A percentile compares a stretch with the other conserved stretches of the same genome.
Conservation (phyloP, 2,329 filamentous ascomycete genomes). For the Stachybotrys elegans region DNA sequence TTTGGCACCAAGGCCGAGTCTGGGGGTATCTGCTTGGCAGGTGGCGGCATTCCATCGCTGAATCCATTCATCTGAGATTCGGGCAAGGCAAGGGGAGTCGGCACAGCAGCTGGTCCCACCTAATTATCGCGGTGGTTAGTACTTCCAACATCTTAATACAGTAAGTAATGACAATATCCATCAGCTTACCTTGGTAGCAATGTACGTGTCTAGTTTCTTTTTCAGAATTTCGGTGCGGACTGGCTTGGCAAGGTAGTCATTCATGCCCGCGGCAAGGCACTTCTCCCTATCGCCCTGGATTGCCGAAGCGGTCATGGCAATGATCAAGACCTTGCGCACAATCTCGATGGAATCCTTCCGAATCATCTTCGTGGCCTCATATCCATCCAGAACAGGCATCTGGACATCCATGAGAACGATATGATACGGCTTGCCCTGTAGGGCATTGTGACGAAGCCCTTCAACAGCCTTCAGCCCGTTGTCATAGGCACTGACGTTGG, state of each 20-base stretch:
- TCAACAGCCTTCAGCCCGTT: conserved; percentile 87
- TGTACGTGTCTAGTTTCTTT: conserved; percentile 66
- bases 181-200: conserved; percentile 30
- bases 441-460: conserved; percentile 68
- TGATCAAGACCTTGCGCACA: conserved; percentile 81
- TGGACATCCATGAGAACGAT: conserved; percentile 94
- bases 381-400: conserved; percentile 91
- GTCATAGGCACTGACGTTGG: conserved; percentile 76
- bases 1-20: not conserved
- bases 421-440: conserved; percentile 74
- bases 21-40: not conserved
- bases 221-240: conserved; percentile 86
- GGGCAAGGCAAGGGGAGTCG: not conserved
- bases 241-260: conserved; percentile 95
- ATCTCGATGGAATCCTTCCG: conserved; percentile 70
- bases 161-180: not conserved
- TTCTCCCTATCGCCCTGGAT: conserved; percentile 94
- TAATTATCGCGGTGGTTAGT: not conserved
- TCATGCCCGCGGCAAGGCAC: conserved; percentile 94
- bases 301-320: conserved; percentile 96
- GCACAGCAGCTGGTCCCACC: too few relatives aligned
- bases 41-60: not conserved
- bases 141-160: not conserved
- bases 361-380: conserved; percentile 81
- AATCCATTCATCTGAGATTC: not conserved